Evolutionary conservation across 1,284 basidiomycete genomes (phyloP), one percentile per base, ranked within the genome.

Genomic region (Ceratobasidium sp.): DNA sequence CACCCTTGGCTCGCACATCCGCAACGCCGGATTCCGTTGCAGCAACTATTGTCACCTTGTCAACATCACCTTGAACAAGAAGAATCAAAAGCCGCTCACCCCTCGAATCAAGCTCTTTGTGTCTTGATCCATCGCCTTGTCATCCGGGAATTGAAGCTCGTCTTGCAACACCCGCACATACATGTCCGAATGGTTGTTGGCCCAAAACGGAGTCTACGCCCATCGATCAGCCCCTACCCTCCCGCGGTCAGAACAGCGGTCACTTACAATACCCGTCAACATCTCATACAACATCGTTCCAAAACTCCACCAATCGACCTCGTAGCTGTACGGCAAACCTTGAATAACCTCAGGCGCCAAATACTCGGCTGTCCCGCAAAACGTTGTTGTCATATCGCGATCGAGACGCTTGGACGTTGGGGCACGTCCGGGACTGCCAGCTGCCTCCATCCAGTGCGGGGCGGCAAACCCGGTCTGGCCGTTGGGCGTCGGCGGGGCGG

Each of bases 271-370:
- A 48, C 95, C 95, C 55, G 93, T 94, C 84, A 96, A 86, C 91
- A 97, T 97, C 87, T 99, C 97, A 84, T 94, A 96, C 77, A 98
- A 87, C 93, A 99, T 98, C 79, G 96, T 98, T 23, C 97, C 97
- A 82, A 98, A 94, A 80, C 94, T 94, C 96, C 97, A 99, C 95
- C 96, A 97, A 84, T 99, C 97, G 27, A 97, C 96, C 81, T 97
- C 95, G 83, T 97, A 98, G 80, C 93, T 93, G 84, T 99, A 98
- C 23, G 94, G 90, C 80, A 94, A 85, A 3, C 96, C 94, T 82
- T 96, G 93, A 81, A 99, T 95, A 69, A 99, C 96, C 84, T 97
- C 96, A 0, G 96, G 96, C 20, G 96, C 96, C 20, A 98, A 89
- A 82, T 98, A 98, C 84, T 98, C 96, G 3, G 96, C 94, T 8